Percentiles rank a stretch among this genome's conserved stretches.
Evolutionary conservation across 2,329 filamentous ascomycete genomes (phyloP).

Genomic region (Neophaeococcomyces aloes): DNA sequence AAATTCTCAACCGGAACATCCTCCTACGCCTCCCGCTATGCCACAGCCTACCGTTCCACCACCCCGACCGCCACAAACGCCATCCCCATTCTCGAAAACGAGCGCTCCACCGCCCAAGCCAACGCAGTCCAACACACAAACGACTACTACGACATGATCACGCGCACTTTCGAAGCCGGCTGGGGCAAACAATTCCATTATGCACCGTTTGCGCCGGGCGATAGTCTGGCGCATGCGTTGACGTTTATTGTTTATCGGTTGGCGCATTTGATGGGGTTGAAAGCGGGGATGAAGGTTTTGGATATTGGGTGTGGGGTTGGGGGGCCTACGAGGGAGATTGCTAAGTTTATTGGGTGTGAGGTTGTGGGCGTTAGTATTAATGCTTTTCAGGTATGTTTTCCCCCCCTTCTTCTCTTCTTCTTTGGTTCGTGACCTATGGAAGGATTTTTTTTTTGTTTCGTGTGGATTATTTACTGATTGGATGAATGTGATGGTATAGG

Average conservation of each 20-base stretch:
- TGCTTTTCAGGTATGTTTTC: conserved; percentile 13
- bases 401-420: too few relatives aligned
- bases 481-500: conserved; percentile 21
- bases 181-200: conserved; percentile 22
- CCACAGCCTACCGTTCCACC: background rate
- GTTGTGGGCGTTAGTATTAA: conserved; percentile 25
- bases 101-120: background rate
- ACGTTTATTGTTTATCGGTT: conserved; percentile 24
- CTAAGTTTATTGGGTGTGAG: conserved; percentile 22
- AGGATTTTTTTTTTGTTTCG: too few relatives aligned
- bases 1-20: background rate
- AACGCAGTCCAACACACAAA: background rate
- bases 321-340: conserved; percentile 24
- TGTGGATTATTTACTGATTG: conserved; percentile 24
- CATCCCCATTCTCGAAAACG: background rate
- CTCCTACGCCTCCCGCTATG: conserved; percentile 3
- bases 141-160: conserved; percentile 21
- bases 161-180: conserved; percentile 17
- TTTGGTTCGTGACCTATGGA: too few relatives aligned
- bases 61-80: background rate
- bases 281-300: conserved; percentile 22
- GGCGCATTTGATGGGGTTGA: conserved; percentile 20
- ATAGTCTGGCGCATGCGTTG: conserved; percentile 16
- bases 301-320: conserved; percentile 27
- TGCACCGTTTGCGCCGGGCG: conserved; percentile 19